These are phyloP conservation scores for Microdochium paspali DNA, from an alignment of 2,329 filamentous ascomycete genomes.

Conservation along the genomic window DNA sequence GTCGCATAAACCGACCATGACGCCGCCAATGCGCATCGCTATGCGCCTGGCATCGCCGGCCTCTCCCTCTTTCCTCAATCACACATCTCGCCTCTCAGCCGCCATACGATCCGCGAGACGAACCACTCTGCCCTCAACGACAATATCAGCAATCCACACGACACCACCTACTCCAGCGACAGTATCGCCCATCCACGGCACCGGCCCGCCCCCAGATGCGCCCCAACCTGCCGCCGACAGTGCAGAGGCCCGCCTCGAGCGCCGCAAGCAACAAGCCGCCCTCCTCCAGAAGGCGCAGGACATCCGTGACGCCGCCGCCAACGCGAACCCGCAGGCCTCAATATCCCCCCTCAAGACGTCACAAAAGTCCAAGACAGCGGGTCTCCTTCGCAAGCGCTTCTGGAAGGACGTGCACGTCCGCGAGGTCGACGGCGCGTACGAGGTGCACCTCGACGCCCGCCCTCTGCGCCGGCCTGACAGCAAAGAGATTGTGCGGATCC, in stretches of 20 bases:
- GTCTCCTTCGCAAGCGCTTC: conserved; percentile 61
- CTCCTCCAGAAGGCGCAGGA: conserved; percentile 42
- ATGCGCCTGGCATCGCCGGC: not conserved
- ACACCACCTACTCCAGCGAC: conserved; percentile 29
- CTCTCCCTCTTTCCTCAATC: not conserved
- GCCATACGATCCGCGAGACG: not conserved
- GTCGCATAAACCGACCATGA: not conserved
- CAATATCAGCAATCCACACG: conserved; percentile 13
- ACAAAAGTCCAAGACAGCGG: conserved; percentile 25
- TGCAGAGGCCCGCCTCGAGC: conserved; percentile 30
- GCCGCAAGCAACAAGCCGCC: conserved; percentile 44
- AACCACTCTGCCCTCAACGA: too few relatives aligned
- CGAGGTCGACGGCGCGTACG: conserved; percentile 49
- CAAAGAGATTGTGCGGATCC: conserved; percentile 63
- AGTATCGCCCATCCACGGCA: conserved; percentile 42
- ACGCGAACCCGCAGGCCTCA: conserved; percentile 10
- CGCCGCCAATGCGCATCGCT: not conserved
- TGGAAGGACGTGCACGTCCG: conserved; percentile 77
- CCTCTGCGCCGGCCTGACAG: conserved; percentile 70
- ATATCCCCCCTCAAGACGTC: conserved; percentile 7
- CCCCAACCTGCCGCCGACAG: conserved; percentile 33
- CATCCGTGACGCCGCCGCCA: conserved; percentile 25
- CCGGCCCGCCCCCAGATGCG: conserved; percentile 49
- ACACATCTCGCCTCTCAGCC: not conserved
- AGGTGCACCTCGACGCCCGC: conserved; percentile 67